These are phyloP conservation scores for Coccomyxa sp. DNA, from an alignment of 139 green algal genomes.

Conservation along the genomic window DNA sequence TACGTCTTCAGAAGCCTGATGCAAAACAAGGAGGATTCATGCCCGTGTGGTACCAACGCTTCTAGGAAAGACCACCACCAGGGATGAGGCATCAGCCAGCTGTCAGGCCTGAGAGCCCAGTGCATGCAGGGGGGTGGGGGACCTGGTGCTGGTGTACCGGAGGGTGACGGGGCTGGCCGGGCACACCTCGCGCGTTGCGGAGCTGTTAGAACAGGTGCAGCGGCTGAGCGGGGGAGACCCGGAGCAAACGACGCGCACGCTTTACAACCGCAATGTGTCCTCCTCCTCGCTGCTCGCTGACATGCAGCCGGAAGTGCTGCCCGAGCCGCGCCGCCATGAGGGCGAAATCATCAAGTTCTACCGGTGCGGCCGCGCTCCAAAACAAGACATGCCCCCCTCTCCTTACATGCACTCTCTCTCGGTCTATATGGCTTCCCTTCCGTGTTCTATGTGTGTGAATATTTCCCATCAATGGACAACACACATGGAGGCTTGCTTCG, in stretches of 20 bases:
- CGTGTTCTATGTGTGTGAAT: not conserved
- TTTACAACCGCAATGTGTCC: constrained; percentile 55
- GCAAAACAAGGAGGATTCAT: no score
- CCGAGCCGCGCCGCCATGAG: constrained; percentile 24
- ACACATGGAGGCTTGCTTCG: no score
- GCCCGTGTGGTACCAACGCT: no score
- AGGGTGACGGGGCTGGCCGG: constrained; percentile 81
- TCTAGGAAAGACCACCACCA: no score
- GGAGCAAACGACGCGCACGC: not conserved
- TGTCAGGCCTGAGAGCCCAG: no score
- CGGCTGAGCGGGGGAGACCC: constrained; percentile 46
- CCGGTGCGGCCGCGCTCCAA: not conserved
- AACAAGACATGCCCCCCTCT: not conserved
- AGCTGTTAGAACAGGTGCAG: constrained; percentile 86
- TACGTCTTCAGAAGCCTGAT: no score
- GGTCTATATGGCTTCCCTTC: not conserved
- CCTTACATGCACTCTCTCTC: not conserved
- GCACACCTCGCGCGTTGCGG: constrained; percentile 81
- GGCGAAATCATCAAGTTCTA: constrained; percentile 45
- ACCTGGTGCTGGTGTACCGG: constrained; percentile 97
- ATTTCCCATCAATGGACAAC: no score
- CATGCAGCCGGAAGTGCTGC: constrained; percentile 16
- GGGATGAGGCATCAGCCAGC: no score
- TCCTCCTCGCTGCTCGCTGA: constrained; percentile 22
- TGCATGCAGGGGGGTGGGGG: constrained; percentile 68